Conservation (phyloP, 345 rosid species). For the Lumnitzera racemosa region DNA sequence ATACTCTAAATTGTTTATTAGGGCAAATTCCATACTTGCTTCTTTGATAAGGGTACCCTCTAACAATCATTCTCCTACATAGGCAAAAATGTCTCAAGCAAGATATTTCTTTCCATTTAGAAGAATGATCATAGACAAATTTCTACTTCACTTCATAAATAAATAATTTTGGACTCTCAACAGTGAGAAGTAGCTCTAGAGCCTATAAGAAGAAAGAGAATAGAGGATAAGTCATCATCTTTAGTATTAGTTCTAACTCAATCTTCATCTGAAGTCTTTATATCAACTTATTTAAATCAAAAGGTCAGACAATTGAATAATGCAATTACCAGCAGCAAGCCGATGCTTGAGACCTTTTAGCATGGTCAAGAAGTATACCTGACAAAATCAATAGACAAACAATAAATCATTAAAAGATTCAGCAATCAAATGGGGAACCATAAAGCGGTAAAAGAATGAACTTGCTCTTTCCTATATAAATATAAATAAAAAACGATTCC, state of each 20-base stretch:
- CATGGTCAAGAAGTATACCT: conserved; percentile 82
- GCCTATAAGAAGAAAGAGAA: too few species aligned
- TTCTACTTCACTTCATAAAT: not conserved
- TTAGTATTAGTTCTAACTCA: too few species aligned
- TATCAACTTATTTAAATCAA: not conserved
- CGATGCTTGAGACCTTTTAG: conserved; percentile 87
- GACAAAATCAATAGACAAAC: conserved; percentile 17
- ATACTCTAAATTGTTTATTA: too few species aligned
- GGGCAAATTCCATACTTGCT: too few species aligned
- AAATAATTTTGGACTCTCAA: too few species aligned
- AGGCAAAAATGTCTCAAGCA: too few species aligned
- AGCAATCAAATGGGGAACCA: not conserved
- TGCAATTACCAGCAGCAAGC: conserved; percentile 77
- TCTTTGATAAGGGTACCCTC: too few species aligned
- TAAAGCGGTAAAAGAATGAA: not conserved
- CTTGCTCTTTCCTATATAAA: not conserved
- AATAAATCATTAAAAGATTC: conserved; percentile 4
- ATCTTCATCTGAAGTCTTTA: too few species aligned
- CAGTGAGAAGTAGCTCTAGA: not conserved
- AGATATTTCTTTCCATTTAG: too few species aligned
- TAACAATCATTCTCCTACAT: too few species aligned
- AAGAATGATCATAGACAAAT: not conserved
- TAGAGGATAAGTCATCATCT: too few species aligned
- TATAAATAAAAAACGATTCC: too few species aligned
- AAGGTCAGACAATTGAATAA: conserved; percentile 1